These are phyloP conservation scores for Parachaetomium inaequale DNA, from an alignment of 495 filamentous ascomycete genomes.

Conservation along the genomic window DNA sequence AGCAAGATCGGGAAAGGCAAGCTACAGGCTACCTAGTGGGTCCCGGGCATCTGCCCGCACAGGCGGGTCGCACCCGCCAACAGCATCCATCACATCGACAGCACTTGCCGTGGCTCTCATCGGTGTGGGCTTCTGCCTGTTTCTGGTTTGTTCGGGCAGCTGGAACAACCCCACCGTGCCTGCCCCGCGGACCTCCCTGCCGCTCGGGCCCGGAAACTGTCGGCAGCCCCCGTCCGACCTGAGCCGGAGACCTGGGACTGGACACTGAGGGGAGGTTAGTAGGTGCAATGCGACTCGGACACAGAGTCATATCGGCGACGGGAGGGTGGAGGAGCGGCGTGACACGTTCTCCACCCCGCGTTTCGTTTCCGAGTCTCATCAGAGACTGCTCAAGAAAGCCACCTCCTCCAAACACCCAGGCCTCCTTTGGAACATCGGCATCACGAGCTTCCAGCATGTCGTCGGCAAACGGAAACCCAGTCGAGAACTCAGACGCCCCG, in stretches of 20 bases:
- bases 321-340: neutral
- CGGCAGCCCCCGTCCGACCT: neutral
- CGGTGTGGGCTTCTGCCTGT: neutral
- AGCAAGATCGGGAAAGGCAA: neutral
- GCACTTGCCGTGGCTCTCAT: neutral
- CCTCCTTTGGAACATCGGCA: neutral
- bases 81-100: neutral
- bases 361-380: neutral
- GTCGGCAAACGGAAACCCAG: neutral
- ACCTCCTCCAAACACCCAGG: neutral
- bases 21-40: neutral
- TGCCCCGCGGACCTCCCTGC: neutral
- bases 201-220: neutral
- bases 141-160: neutral
- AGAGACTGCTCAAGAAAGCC: neutral
- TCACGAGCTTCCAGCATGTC: slow-evolving; percentile 2
- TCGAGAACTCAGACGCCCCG: neutral
- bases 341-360: neutral
- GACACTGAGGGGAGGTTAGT: neutral
- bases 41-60: neutral
- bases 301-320: slow-evolving; percentile 1
- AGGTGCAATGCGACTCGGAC: neutral
- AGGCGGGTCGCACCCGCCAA: slow-evolving; percentile 1
- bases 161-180: neutral
- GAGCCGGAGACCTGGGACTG: too few species aligned